Evolutionary conservation across 352 stramenopile genomes (phyloP), one percentile per base, ranked within the genome.

Genomic region (Elongisporangium anandrum): DNA sequence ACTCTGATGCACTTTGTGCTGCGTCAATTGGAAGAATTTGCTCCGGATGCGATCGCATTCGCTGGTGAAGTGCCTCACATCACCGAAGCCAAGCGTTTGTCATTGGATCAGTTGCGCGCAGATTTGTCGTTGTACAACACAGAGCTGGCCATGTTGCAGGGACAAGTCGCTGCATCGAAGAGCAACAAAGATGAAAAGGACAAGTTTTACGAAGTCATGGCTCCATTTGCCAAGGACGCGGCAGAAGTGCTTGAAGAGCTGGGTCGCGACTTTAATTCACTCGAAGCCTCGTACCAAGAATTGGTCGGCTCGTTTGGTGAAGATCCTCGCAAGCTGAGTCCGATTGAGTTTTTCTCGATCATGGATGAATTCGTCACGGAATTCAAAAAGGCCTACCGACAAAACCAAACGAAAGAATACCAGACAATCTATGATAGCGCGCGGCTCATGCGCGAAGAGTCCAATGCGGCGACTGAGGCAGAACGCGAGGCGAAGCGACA

Each of bases 371-470:
- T 95, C 57, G 77, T 91, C 41, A 86, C 68, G 1, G 86, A 93
- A 52, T 92, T 95, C 61, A 95, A 95, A 68, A 95, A 95, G 59
- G 85, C 85, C 0, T 95, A 92, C 50, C 83, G 85, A 26, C 81
- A 92, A 63, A 95, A 95, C 47, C 85, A 95, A 54, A 92, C 82
- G 5, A 95, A 95, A 63, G 85, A 95, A 61, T 91, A 85, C 53
- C 76, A 90, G 54, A 54, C 75, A 2, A 91, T 93, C 48, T 95
- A 88, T 24, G 81, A 92, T n/a, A 73, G 69, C 47, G 79, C 79
- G 13, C 68, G 68, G 16, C 68, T 78, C 21, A 77, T 75, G 13
- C 73, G 80, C 29, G 73, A 77, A 54, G 75, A 83, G 62, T 65
- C 68, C 0, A 55, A 38, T 16, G 65, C 62, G 47, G 64, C 70